These are phyloP conservation scores for Lichtheimia ramosa DNA, from an alignment of 371 early-diverging fungal species.

Conservation along the genomic window DNA sequence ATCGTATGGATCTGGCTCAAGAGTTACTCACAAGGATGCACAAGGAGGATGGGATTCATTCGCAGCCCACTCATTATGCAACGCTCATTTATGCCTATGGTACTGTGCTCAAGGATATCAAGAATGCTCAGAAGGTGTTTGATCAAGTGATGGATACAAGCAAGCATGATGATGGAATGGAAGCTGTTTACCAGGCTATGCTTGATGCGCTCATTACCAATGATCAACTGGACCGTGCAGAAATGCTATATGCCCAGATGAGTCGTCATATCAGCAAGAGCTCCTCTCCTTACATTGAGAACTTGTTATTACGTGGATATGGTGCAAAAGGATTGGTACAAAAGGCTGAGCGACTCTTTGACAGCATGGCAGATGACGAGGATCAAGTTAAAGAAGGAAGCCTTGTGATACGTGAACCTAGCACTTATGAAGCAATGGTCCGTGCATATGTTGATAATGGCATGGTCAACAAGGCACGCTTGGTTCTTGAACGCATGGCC, in stretches of 20 bases:
- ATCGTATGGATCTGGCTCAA: slow-evolving; percentile 60
- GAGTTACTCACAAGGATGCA: slow-evolving; percentile 50
- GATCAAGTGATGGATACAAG: slow-evolving; percentile 32
- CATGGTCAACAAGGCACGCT: slow-evolving; percentile 42
- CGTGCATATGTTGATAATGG: slow-evolving; percentile 53
- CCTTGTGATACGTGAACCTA: slow-evolving; percentile 52
- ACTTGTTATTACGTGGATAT: slow-evolving; percentile 62
- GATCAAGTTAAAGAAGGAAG: slow-evolving; percentile 20
- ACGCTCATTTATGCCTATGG: slow-evolving; percentile 64
- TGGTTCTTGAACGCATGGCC: slow-evolving; percentile 37
- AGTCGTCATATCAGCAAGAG: slow-evolving; percentile 27
- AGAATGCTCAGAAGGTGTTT: slow-evolving; percentile 50
- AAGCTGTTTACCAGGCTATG: slow-evolving; percentile 58
- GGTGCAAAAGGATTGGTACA: slow-evolving; percentile 43
- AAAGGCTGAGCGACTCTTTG: slow-evolving; percentile 53
- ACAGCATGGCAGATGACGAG: slow-evolving; percentile 49
- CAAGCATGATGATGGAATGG: slow-evolving; percentile 39
- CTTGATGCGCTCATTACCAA: slow-evolving; percentile 57
- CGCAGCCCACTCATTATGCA: slow-evolving; percentile 60
- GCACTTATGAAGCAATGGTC: slow-evolving; percentile 67
- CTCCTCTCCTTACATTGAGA: slow-evolving; percentile 63
- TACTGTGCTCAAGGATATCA: slow-evolving; percentile 50
- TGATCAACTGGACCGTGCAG: slow-evolving; percentile 41
- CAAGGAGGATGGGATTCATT: slow-evolving; percentile 40
- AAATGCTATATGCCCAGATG: slow-evolving; percentile 41